Percentiles rank a stretch among this genome's conserved stretches.
Conservation (phyloP, 177 flowering plant species). For the Telopea speciosissima region DNA sequence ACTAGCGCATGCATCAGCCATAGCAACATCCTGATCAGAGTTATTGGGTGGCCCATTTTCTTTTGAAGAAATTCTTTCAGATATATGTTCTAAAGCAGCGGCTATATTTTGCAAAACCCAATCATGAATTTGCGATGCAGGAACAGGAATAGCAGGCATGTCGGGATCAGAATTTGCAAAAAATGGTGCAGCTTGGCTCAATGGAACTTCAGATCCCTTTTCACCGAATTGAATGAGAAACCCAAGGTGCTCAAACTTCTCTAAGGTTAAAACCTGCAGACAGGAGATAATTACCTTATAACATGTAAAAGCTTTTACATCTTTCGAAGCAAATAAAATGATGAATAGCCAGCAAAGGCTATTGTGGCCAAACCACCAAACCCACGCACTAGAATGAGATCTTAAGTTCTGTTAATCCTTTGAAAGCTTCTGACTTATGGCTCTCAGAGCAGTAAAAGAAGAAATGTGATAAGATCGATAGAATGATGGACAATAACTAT, state of each 20-base stretch:
- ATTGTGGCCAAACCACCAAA: too few species aligned
- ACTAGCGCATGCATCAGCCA: constrained; percentile 71
- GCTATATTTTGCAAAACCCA: constrained; percentile 74
- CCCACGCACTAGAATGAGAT: too few species aligned
- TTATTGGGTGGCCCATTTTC: constrained; percentile 66
- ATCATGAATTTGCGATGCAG: constrained; percentile 88
- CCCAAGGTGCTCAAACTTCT: constrained; percentile 88
- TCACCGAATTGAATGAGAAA: constrained; percentile 82
- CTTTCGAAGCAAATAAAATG: too few species aligned
- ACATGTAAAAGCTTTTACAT: background rate
- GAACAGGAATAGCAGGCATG: constrained; percentile 96
- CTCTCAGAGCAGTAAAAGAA: background rate
- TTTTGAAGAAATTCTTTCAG: constrained; percentile 66
- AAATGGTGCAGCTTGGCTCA: constrained; percentile 90
- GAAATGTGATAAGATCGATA: background rate
- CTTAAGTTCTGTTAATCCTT: background rate
- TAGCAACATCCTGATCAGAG: constrained; percentile 79
- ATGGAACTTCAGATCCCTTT: constrained; percentile 57
- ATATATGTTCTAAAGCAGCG: constrained; percentile 56
- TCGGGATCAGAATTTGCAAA: constrained; percentile 99
- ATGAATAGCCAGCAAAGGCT: too few species aligned
- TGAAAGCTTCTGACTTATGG: background rate
- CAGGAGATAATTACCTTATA: background rate
- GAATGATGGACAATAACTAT: background rate
- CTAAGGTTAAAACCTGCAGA: constrained; percentile 69